A percentile compares a stretch with the other conserved stretches of the same genome.
phyloP scores from a whole-genome alignment of 352 stramenopile species.

The Pythium sp. region DNA sequence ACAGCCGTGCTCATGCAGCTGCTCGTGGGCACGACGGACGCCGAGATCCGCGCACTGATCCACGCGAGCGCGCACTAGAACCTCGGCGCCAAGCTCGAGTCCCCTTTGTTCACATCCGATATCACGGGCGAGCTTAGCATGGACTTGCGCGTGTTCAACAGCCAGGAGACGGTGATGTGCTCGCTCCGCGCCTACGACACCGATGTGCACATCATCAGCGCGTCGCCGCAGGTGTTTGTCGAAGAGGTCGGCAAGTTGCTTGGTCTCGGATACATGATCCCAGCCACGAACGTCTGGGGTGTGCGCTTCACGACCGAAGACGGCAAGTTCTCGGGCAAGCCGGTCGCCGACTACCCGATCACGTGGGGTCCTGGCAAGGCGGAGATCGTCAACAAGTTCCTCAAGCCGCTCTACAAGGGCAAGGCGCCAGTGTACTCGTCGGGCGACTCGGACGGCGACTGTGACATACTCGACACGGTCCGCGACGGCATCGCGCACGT shows the following conservation, averaged over 20 bases:
- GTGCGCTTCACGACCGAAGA: constrained; percentile 50
- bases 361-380: constrained; percentile 64
- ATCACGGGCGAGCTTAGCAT: neutral
- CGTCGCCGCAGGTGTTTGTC: neutral
- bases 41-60: neutral
- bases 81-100: neutral
- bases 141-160: neutral
- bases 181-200: neutral
- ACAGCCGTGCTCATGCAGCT: neutral
- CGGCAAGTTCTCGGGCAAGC: constrained; percentile 39
- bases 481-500: constrained; percentile 58
- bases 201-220: neutral
- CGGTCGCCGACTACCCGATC: constrained; percentile 54
- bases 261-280: constrained; percentile 52
- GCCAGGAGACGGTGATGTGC: neutral
- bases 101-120: neutral
- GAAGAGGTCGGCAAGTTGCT: constrained; percentile 33
- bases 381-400: constrained; percentile 39
- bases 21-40: neutral
- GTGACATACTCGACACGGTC: constrained; percentile 54
- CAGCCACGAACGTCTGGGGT: constrained; percentile 46
- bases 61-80: neutral
- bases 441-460: constrained; percentile 59
- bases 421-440: constrained; percentile 49
- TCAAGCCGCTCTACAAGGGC: constrained; percentile 44